Base-by-base conservation (phyloP, 495 filamentous ascomycete species). In the Bathelium albidoporum region DNA sequence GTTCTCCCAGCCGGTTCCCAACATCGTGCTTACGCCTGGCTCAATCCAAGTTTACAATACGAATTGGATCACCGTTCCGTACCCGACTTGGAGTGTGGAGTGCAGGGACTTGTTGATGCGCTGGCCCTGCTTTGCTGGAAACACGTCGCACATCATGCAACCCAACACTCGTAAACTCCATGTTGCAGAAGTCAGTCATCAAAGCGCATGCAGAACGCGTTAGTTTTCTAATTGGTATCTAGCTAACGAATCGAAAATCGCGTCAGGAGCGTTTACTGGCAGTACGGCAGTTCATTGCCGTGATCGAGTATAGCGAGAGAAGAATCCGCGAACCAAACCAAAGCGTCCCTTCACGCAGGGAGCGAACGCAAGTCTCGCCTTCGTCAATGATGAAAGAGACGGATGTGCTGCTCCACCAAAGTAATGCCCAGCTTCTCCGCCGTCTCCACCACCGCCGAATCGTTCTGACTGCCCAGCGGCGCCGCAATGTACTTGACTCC, bases 401-500 rank as follows among this genome's bases (percentile, higher is more conserved):
- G 85, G 44, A 85, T 83, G 67, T 84, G 86, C 80, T 95, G 91
- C 81, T 96, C 89, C 28, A 95, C 87, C 74, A 98, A 96, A 20
- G 84, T 86, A 65, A 96, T 94, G 24, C 89, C 89, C 55, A 95
- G 82, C 81, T 94, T 89, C 79, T 94, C 89, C 20, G 93, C 90
- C n/a, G 91, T 91, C 72, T 89, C 87, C 69, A 95, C 90, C 31
- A 97, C 93, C 41, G 87, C 82, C 45, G 78, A 76, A 73, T 98
- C 95, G 72, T 96, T 97, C 75, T 96, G 91, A 75, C 91, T 96
- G 62, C 94, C 94, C 45, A 82, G 87, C 20, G 94, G 94, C 60
- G 92, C 92, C 52, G 95, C 91, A 65, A 97, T 85, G 79, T 96
- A 98, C 79, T 96, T 97, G 66, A 83, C 93, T 26, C 94, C 94